A percentile compares a stretch with the other conserved stretches of the same genome.
Evolutionary conservation across 148 eudicot species (phyloP).

Genomic region (Rhododendron molle): DNA sequence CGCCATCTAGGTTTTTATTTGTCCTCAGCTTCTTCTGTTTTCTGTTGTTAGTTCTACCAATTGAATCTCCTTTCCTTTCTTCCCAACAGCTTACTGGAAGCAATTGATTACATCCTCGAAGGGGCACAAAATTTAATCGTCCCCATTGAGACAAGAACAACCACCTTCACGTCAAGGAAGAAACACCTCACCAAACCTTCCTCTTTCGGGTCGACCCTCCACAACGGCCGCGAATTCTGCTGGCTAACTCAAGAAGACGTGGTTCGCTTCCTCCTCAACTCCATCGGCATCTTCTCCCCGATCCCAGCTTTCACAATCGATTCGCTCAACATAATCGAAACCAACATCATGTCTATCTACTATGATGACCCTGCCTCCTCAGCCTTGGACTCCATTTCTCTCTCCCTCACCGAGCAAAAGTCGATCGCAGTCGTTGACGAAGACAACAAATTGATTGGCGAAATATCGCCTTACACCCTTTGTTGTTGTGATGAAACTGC

Average conservation of each 20-base stretch:
- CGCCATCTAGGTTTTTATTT: neutral
- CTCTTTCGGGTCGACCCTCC: constrained; percentile 14
- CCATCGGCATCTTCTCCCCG: constrained; percentile 70
- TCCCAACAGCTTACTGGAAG: constrained; percentile 58
- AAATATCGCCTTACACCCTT: constrained; percentile 64
- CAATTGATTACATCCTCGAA: constrained; percentile 79
- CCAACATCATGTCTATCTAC: constrained; percentile 36
- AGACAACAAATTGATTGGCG: constrained; percentile 59
- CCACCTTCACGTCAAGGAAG: constrained; percentile 27
- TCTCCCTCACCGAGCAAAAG: constrained; percentile 34
- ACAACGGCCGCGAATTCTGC: constrained; percentile 43
- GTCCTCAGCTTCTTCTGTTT: neutral
- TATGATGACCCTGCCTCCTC: constrained; percentile 51
- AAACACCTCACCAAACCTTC: constrained; percentile 27
- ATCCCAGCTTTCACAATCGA: constrained; percentile 48
- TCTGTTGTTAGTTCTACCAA: neutral
- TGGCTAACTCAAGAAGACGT: constrained; percentile 82
- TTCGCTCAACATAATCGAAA: constrained; percentile 55
- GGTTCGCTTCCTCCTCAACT: constrained; percentile 74
- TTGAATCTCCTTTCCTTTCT: neutral
- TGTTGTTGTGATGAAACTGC: constrained; percentile 57
- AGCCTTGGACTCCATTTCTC: constrained; percentile 38
- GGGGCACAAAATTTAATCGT: constrained; percentile 75
- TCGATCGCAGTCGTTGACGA: constrained; percentile 70
- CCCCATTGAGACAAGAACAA: constrained; percentile 37